Evolutionary conservation across 768 basidiomycete genomes (phyloP).

Genomic region (Russula abietina): DNA sequence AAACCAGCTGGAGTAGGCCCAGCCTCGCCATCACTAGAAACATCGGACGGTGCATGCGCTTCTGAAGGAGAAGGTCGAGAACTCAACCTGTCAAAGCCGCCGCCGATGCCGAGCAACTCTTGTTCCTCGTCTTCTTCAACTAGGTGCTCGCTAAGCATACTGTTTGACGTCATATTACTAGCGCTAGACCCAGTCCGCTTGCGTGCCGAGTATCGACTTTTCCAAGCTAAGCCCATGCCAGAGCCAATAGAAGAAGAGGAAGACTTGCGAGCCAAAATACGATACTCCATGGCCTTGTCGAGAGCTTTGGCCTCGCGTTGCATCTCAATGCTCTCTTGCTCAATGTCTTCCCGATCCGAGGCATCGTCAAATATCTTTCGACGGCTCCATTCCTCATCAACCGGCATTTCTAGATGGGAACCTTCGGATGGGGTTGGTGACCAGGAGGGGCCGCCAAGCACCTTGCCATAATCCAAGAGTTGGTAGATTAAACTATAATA

Average conservation of each 20-base stretch:
- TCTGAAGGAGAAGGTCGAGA: constrained; percentile 33
- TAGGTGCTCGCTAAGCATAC: constrained; percentile 71
- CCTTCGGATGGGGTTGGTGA: constrained; percentile 51
- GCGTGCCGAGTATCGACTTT: constrained; percentile 55
- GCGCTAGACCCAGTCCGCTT: constrained; percentile 71
- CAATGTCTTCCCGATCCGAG: constrained; percentile 44
- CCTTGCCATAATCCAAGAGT: constrained; percentile 84
- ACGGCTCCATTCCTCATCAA: constrained; percentile 75
- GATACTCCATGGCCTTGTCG: constrained; percentile 84
- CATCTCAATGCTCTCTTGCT: constrained; percentile 50
- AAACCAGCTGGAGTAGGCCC: constrained; percentile 9
- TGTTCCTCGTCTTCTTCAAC: constrained; percentile 79
- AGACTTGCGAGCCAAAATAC: constrained; percentile 65
- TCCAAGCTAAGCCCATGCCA: constrained; percentile 57
- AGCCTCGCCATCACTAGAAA: constrained; percentile 28
- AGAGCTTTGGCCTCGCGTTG: constrained; percentile 77
- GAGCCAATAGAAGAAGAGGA: constrained; percentile 61
- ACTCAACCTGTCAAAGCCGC: constrained; percentile 47
- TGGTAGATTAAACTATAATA: constrained; percentile 80
- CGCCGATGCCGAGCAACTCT: constrained; percentile 61
- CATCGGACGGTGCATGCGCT: constrained; percentile 29
- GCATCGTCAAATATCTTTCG: constrained; percentile 55
- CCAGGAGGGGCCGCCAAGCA: constrained; percentile 41
- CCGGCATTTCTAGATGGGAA: constrained; percentile 43
- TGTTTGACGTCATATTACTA: constrained; percentile 61